A percentile compares a stretch with the other conserved stretches of the same genome.
These are phyloP conservation scores for Dunaliella sp. DNA, from an alignment of 139 green algal species.

Conservation along the genomic window DNA sequence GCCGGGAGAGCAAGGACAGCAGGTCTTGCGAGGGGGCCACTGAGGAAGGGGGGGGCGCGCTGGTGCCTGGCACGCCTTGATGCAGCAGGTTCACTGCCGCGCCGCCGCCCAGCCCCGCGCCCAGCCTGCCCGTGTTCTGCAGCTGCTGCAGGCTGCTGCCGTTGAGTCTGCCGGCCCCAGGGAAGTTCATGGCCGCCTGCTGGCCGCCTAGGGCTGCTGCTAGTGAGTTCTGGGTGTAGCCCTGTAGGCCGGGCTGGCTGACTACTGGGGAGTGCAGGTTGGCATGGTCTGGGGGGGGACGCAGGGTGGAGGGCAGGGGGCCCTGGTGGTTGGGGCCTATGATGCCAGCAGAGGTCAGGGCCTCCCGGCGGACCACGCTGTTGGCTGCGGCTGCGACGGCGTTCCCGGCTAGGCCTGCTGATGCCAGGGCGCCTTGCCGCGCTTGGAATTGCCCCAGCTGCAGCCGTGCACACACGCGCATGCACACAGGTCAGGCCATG, in stretches of 20 bases:
- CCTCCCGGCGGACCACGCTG: not conserved
- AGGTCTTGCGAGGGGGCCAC: conserved; percentile 24
- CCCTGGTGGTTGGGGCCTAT: not conserved
- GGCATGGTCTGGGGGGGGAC: not conserved
- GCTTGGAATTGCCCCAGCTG: conserved; percentile 4
- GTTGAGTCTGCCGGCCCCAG: not conserved
- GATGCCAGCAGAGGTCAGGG: not conserved
- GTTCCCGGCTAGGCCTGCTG: not conserved
- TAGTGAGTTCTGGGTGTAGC: conserved; percentile 23
- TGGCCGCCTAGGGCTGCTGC: conserved; percentile 21
- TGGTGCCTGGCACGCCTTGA: conserved; percentile 13
- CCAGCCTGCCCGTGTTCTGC: conserved; percentile 1
- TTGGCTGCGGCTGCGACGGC: conserved; percentile 18
- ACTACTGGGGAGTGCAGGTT: conserved; percentile 15
- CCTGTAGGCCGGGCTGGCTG: conserved; percentile 14
- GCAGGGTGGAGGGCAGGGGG: not conserved
- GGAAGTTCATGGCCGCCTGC: conserved; percentile 1
- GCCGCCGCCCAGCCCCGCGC: conserved; percentile 17
- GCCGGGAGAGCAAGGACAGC: conserved; percentile 21
- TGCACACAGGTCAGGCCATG: too few relatives aligned
- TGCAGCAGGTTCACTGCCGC: conserved; percentile 27
- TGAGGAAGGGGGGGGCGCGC: not conserved
- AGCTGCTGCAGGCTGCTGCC: conserved; percentile 20
- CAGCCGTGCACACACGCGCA: too few relatives aligned
- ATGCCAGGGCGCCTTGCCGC: not conserved